These are phyloP conservation scores for bread wheat (Triticum aestivum) DNA, from an alignment of 176 grass and related monocot genomes.

Conservation along the genomic window IWGSC_CS_RefSeq_v2.1 NC_057796.1:406616281-406616780, in stretches of 20 bases:
- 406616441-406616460: not conserved
- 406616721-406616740: not conserved
- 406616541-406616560: not conserved
- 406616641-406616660: conserved; percentile 78
- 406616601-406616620: conserved; percentile 93
- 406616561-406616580: not conserved
- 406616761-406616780: not conserved
- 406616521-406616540: not conserved
- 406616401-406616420: not conserved
- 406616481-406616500: not conserved
- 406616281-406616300: not conserved
- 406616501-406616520: not conserved
- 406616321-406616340: not conserved
- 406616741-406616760: not conserved
- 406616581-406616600: conserved; percentile 43
- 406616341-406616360: not conserved
- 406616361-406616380: not conserved
- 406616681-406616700: conserved; percentile 27
- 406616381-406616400: not conserved
- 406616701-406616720: not conserved
- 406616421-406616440: not conserved
- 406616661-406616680: conserved; percentile 71
- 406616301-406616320: not conserved
- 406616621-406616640: conserved; percentile 99
- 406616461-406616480: not conserved